Evolutionary conservation across 176 grass and related monocot species (phyloP).

Genomic region (Stipa capillata): DNA sequence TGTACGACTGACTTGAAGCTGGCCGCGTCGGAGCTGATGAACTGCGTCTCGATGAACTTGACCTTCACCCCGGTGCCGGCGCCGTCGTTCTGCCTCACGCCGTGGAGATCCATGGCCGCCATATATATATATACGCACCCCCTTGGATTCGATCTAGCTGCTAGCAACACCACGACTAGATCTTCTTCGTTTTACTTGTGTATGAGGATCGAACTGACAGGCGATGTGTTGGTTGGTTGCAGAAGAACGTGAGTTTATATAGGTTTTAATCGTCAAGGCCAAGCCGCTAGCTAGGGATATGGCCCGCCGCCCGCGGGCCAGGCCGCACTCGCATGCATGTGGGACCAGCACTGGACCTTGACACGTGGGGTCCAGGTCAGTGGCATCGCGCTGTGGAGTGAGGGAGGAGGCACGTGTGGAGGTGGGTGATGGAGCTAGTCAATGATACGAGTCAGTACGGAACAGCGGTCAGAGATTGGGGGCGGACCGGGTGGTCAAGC

Average conservation of each 20-base stretch:
- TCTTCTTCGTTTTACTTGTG: neutral
- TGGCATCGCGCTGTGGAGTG: accelerated
- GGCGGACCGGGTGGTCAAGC: constrained; percentile 32
- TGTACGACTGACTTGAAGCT: constrained; percentile 78
- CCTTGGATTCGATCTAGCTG: neutral
- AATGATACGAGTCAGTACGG: neutral
- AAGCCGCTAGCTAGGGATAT: neutral
- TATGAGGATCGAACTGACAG: neutral
- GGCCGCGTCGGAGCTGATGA: constrained; percentile 56
- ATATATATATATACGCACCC: neutral
- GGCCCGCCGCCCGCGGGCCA: neutral
- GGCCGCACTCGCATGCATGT: neutral
- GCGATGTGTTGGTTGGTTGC: neutral
- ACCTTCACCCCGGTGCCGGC: constrained; percentile 33
- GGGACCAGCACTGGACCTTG: accelerated
- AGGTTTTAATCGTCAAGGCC: neutral
- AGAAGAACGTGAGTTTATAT: constrained; percentile 3
- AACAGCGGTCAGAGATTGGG: constrained; percentile 16
- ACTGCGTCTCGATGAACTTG: constrained; percentile 74
- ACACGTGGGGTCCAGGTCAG: accelerated
- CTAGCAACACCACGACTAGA: neutral
- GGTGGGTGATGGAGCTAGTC: neutral
- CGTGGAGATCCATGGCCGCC: constrained; percentile 19
- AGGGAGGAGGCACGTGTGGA: accelerated
- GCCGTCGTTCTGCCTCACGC: neutral